Evolutionary conservation across 176 grass and related monocot genomes (phyloP), one percentile per base, ranked within the genome.

Genomic region (Bothriochloa decipiens): DNA sequence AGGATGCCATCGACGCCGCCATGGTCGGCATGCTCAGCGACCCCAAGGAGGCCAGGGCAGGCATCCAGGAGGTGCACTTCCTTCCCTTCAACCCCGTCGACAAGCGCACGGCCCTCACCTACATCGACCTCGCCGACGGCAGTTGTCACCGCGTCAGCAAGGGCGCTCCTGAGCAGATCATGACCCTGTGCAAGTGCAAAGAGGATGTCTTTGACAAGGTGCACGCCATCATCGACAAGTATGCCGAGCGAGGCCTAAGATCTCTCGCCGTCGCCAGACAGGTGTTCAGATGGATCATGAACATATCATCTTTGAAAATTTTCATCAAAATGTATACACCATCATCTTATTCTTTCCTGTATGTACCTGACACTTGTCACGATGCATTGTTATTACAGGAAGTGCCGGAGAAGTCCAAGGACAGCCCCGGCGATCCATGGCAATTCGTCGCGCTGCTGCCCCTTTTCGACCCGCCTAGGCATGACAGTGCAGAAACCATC

Each of bases 81-180:
- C 88, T 96, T 6, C 97, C 97, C 15, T 99, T 99, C 89, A 96
- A 99, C 45, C 97, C 97, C 14, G 97, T 99, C 1, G 93, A 96
- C 75, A 99, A 99, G 84, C 91, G 97, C 81, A 99, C 97, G 74
- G 97, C 97, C 45, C 91, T 99, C 65, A 96, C 97, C 63, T 99
- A 99, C 67, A 8, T 80, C 14, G 68, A 83, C 73, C 12, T 2
- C 46, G 50, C 61, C 22, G 62, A 87, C 47, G 84, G 53, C 39
- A 84, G 35, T 7, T 99, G 97, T 91, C 93, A 94, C 88, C 91
- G 97, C 8, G 87, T 76, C 77, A 96, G 97, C 83, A 96, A 99
- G 91, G 97, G 97, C n/a, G 90, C 97, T 18, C 97, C 97, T 0
- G 97, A 99, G 87, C 97, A 99, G 90, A 96, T 99, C 66, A 26